phyloP scores from a whole-genome alignment of 2,329 filamentous ascomycete genomes.

The Colletotrichum sojae region DNA sequence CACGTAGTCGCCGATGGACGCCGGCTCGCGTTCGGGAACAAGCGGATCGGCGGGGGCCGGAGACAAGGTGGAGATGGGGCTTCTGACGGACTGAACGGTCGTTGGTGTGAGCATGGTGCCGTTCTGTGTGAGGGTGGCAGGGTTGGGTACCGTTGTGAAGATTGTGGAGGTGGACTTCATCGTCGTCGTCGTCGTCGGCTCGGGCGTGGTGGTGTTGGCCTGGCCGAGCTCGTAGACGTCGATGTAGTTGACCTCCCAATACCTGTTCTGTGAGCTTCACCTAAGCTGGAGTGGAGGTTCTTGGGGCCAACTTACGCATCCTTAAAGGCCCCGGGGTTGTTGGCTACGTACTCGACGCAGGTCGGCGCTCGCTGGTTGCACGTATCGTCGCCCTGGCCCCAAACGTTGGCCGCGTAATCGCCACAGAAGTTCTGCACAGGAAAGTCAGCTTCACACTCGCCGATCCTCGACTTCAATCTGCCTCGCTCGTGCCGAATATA shows the following conservation, averaged over 20 bases:
- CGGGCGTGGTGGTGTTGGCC: slow-evolving; percentile 27
- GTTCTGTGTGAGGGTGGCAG: slow-evolving; percentile 34
- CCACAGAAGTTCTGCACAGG: slow-evolving; percentile 77
- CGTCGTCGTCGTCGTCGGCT: slow-evolving; percentile 48
- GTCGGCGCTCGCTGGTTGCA: slow-evolving; percentile 59
- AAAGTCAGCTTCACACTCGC: slow-evolving; percentile 6
- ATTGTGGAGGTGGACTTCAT: slow-evolving; percentile 46
- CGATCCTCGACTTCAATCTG: too few species aligned
- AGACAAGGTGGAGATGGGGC: slow-evolving; percentile 19
- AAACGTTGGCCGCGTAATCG: slow-evolving; percentile 73
- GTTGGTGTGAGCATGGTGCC: slow-evolving; percentile 26
- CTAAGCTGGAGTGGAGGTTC: not conserved
- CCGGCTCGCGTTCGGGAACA: slow-evolving; percentile 49
- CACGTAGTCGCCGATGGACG: slow-evolving; percentile 49
- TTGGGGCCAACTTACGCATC: slow-evolving; percentile 49
- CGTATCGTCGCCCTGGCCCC: slow-evolving; percentile 54
- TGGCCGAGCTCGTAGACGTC: slow-evolving; percentile 57
- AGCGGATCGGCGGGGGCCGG: slow-evolving; percentile 37
- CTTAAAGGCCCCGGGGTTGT: slow-evolving; percentile 59
- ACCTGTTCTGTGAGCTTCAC: slow-evolving; percentile 44
- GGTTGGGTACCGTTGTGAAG: slow-evolving; percentile 45
- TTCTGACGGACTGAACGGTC: slow-evolving; percentile 13
- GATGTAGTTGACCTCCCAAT: slow-evolving; percentile 70
- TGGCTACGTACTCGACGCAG: slow-evolving; percentile 62
- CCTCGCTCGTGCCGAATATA: not conserved